Evolutionary conservation across 106 monocot species (phyloP), one percentile per base, ranked within the genome.

Genomic region (Allium sativum): DNA sequence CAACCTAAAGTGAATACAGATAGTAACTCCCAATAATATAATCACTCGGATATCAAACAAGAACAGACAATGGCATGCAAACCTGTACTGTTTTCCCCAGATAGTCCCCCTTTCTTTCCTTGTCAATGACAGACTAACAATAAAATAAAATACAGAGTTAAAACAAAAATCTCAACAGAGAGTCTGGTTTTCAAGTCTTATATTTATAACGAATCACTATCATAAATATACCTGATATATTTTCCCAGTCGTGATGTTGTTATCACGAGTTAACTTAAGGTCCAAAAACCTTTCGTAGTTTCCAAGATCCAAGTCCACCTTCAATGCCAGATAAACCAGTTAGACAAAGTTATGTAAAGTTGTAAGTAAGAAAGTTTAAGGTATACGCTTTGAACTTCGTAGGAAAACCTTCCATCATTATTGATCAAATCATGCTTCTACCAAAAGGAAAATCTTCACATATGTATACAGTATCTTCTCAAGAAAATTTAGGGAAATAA

Each of bases 61-160:
- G 31, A 19, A 9, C 44, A 16, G 42, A 31, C 51, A 61, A 13
- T 60, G 11, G 22, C 45, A 61, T 40, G 57, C 62, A 68, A 9
- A 85, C 85, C 85, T 86, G 85, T 50, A 86, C 85, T 51, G 81
- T 86, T 81, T 81, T 86, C 12, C 85, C 85, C 13, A 86, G 75
- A 64, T 86, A 86, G 22, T 86, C 81, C 57, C 85, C 85, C 56
- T 61, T 81, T 52, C 85, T 81, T 69, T 86, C 85, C 72, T 86
- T 81, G 57, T 86, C 58, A 57, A 86, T 68, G 58, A 86, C 85
- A 69, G 68, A 81, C 85, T 86, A 61, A 19, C 45, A 55, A 22
- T 7, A 61, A 44, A 31, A 31, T 31, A 31, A 31, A 13, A 55
- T 55, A 55, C 13, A 61, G 44, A 42, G 43, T 7, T 22, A 31